A percentile compares a stretch with the other conserved stretches of the same genome.
These are phyloP conservation scores for Solanum chilense DNA, from an alignment of 257 asterid species.

Conservation along the genomic window DNA sequence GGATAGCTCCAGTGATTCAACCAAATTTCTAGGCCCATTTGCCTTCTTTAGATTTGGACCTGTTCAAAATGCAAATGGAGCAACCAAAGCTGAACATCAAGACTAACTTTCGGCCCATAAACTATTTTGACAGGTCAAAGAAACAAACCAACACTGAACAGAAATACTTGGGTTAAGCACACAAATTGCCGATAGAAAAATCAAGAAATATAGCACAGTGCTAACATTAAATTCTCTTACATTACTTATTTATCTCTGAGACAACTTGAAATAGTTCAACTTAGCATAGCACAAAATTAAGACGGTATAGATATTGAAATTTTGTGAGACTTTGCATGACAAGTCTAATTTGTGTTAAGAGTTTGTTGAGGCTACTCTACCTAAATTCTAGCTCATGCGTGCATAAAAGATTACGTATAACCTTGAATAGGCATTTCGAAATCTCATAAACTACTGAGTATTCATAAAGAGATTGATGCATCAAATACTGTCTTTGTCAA, in stretches of 20 bases:
- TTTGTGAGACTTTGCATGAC: not conserved
- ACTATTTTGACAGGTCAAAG: not conserved
- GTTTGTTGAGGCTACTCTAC: no score
- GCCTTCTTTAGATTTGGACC: not conserved
- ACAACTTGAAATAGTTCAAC: not conserved
- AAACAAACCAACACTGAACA: not conserved
- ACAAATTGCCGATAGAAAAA: not conserved
- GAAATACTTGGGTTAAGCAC: not conserved
- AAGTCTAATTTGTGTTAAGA: not conserved
- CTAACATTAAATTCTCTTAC: not conserved
- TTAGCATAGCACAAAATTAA: not conserved
- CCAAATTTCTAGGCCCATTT: not conserved
- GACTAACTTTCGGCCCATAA: not conserved
- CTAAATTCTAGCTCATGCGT: fast-evolving
- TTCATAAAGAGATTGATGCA: no score
- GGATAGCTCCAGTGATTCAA: not conserved
- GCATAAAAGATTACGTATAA: not conserved
- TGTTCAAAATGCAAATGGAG: not conserved
- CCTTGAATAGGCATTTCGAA: not conserved
- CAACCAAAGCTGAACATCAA: not conserved
- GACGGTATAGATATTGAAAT: not conserved
- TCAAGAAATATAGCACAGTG: not conserved
- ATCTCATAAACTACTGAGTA: not conserved
- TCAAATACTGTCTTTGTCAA: not conserved
- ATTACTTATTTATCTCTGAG: not conserved